These are phyloP conservation scores for Fusarium odoratissimum DNA, from an alignment of 2,329 filamentous ascomycete species.

Conservation along the genomic window DNA sequence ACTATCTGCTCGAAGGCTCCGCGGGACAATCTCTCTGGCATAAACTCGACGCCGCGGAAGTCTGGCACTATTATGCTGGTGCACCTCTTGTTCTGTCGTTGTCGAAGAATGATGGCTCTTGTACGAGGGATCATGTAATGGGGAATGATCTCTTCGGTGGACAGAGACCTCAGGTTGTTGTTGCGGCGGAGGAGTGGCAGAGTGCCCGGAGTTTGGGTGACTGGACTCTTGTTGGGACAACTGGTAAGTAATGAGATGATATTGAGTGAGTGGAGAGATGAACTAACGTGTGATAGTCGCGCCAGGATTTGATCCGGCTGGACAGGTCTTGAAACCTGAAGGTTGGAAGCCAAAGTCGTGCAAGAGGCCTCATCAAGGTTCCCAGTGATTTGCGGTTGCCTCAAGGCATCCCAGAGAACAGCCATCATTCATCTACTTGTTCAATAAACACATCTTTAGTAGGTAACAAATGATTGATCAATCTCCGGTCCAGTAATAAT, in stretches of 20 bases:
- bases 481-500: not conserved
- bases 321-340: constrained; percentile 14
- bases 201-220: constrained; percentile 11
- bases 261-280: rapidly evolving
- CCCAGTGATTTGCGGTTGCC: rapidly evolving
- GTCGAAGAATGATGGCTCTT: constrained; percentile 56
- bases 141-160: constrained; percentile 6
- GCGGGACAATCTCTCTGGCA: constrained; percentile 61
- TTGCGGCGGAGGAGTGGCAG: constrained; percentile 19
- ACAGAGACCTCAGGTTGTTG: constrained; percentile 26
- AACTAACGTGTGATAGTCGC: constrained; percentile 16
- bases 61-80: constrained; percentile 67
- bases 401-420: not conserved
- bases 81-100: constrained; percentile 60
- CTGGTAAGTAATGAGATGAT: not conserved
- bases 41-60: constrained; percentile 58
- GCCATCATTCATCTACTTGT: rapidly evolving
- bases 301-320: constrained; percentile 15
- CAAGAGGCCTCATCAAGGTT: not conserved
- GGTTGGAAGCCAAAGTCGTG: constrained; percentile 27
- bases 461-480: not conserved
- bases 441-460: too few species aligned
- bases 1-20: constrained; percentile 62
- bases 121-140: constrained; percentile 15
- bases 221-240: constrained; percentile 34